phyloP scores from a whole-genome alignment of 768 basidiomycete genomes.

The Butyriboletus loyo region DNA sequence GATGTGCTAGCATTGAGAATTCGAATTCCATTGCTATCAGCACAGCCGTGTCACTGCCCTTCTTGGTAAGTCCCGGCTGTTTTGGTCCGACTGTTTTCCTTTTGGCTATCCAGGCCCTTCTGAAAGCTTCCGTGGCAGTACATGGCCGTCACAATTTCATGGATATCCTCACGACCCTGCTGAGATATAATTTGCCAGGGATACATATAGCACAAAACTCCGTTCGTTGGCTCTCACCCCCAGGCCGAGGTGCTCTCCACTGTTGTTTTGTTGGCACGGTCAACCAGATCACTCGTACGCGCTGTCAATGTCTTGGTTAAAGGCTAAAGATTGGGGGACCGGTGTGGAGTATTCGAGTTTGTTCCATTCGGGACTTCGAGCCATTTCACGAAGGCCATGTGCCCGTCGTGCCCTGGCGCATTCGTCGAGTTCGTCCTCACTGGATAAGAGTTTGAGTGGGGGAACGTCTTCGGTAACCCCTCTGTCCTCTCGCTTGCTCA shows the following conservation, averaged over 20 bases:
- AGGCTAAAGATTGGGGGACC: conserved; percentile 27
- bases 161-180: conserved; percentile 9
- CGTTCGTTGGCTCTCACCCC: neutral
- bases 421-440: conserved; percentile 8
- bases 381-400: conserved; percentile 22
- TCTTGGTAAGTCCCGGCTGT: neutral
- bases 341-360: conserved; percentile 34
- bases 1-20: neutral
- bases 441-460: neutral
- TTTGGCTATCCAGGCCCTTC: conserved; percentile 11
- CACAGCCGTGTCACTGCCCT: conserved; percentile 12
- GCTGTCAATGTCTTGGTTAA: conserved; percentile 29
- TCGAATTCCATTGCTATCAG: neutral
- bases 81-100: conserved; percentile 6
- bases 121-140: conserved; percentile 2
- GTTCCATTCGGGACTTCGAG: conserved; percentile 35
- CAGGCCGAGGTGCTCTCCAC: neutral
- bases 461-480: neutral
- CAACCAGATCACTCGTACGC: neutral
- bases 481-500: conserved; percentile 10
- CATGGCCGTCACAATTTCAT: neutral
- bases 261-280: neutral
- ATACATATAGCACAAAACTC: conserved; percentile 27
- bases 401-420: neutral
- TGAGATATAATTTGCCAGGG: conserved; percentile 14